Evolutionary conservation across 208 protist species (phyloP), one percentile per base, ranked within the genome.

Genomic region (Herpetomonas samuelpessoai): DNA sequence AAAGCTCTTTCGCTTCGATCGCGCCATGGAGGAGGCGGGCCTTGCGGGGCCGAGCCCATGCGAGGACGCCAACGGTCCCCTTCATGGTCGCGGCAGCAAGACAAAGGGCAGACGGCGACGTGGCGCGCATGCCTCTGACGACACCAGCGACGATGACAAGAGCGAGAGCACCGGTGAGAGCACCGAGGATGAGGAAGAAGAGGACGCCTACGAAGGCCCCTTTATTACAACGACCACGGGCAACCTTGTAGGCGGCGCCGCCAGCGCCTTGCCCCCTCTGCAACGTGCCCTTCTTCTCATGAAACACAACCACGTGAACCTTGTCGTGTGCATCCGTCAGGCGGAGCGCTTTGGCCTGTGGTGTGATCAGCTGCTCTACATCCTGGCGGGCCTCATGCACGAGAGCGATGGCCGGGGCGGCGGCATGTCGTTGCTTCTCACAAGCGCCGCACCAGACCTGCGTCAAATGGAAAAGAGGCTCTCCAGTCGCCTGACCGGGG

Each of bases 361-460:
- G 55, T 93, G 87, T 59, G 87, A 93, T 65, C 83, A 89, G 50
- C 72, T 93, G 0, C 73, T 93, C 38, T 93, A 93, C 69, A 74
- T 93, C 2, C 66, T 93, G 16, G 85, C 87, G 1, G 87, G 87
- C 9, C 79, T 93, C n/a, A 86, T 93, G 81, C 87, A 93, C 56
- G 81, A 93, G 44, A 70, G 69, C 54, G 83, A 89, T 57, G 75
- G 57, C 25, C 44, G 56, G 53, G 71, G 74, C 14, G 81, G 82
- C 12, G 86, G 81, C 12, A 61, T 93, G 29, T 83, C 79, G 1
- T 68, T 93, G 12, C 66, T 93, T 29, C 73, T 93, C 47, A 78
- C 83, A 18, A 85, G 74, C 56, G 72, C 73, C 30, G 79, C 81
- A 2, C 81, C 83, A 9, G 87, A 93, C 53, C 73, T 91, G 19